Conservation (phyloP, 164 flowering plant species). For the Platanus orientalis region DNA sequence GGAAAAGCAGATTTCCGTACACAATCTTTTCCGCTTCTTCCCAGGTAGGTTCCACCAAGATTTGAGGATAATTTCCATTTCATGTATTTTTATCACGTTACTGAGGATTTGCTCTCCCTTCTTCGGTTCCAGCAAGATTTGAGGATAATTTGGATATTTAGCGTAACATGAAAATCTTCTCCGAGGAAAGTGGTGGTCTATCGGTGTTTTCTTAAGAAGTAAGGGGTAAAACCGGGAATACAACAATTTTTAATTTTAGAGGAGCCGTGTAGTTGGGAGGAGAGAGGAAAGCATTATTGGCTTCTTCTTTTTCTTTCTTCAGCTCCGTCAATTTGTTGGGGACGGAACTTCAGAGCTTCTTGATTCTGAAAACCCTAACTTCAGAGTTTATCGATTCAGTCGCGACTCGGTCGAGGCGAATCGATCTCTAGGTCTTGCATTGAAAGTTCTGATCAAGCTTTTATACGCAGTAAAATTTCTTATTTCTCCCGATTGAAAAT, state of each 20-base stretch:
- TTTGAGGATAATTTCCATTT: no score
- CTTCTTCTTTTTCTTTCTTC: not conserved
- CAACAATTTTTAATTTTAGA: not conserved
- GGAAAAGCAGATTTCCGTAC: no score
- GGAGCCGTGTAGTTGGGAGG: not conserved
- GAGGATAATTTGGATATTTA: no score
- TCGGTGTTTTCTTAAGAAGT: not conserved
- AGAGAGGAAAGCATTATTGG: not conserved
- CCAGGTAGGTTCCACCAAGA: no score
- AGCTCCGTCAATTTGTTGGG: no score
- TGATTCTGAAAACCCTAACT: not conserved
- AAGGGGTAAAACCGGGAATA: not conserved
- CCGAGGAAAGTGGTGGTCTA: no score
- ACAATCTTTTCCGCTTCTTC: no score
- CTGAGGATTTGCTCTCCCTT: no score
- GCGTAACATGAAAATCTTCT: no score
- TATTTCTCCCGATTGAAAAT: slow-evolving; percentile 25
- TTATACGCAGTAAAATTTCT: not conserved
- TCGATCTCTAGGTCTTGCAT: not conserved
- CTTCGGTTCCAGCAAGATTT: no score
- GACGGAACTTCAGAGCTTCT: no score
- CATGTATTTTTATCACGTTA: no score
- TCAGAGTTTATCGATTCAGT: not conserved
- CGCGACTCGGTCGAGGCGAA: not conserved
- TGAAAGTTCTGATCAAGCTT: not conserved